These are phyloP conservation scores for Flueggea neowawraea DNA, from an alignment of 441 rosid species.

Conservation along the genomic window DNA sequence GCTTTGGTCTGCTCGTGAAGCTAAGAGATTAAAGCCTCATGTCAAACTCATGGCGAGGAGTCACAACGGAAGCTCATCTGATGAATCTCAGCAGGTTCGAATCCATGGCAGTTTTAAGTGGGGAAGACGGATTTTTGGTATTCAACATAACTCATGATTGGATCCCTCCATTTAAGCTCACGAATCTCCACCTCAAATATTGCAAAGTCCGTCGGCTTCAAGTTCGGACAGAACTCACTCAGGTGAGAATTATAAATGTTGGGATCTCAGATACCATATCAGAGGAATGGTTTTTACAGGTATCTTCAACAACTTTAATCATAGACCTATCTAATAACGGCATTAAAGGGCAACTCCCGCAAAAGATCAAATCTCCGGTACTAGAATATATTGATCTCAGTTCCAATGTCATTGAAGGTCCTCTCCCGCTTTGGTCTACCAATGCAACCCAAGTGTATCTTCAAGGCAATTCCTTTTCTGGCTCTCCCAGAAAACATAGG, in stretches of 20 bases:
- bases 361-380: constrained; percentile 1
- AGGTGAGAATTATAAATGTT: constrained; percentile 9
- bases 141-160: constrained; percentile 22
- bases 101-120: constrained; percentile 1
- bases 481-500: constrained; percentile 42
- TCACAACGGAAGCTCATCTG: constrained; percentile 21
- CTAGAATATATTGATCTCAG: constrained; percentile 11
- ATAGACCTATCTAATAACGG: constrained; percentile 16
- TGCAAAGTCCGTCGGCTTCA: constrained; percentile 28
- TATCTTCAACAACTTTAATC: background rate
- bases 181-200: background rate
- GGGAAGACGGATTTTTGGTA: constrained; percentile 4
- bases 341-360: constrained; percentile 10
- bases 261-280: constrained; percentile 25
- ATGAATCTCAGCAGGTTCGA: constrained; percentile 24
- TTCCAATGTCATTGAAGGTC: constrained; percentile 24
- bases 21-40: constrained; percentile 12
- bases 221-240: constrained; percentile 14
- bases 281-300: constrained; percentile 23
- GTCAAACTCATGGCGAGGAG: constrained; percentile 23
- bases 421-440: constrained; percentile 24
- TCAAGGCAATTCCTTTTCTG: constrained; percentile 46
- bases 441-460: constrained; percentile 24
- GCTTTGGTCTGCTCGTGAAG: constrained; percentile 16
- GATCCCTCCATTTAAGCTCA: constrained; percentile 25